A percentile compares a stretch with the other conserved stretches of the same genome.
These are phyloP conservation scores for Triticum timopheevii DNA, from an alignment of 176 grass and related monocot genomes.

Conservation along the genomic window DNA sequence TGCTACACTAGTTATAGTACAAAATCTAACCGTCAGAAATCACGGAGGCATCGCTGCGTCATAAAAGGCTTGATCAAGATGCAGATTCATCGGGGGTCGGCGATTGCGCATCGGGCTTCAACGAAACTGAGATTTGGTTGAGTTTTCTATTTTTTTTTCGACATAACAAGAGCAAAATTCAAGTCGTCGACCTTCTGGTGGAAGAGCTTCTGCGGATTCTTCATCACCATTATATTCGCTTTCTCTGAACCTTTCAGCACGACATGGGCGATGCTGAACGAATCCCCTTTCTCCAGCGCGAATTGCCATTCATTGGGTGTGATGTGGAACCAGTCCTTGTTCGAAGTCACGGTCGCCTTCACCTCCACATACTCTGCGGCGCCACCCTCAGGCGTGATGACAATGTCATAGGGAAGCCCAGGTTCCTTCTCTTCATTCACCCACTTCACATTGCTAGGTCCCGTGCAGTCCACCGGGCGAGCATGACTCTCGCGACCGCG, in stretches of 20 bases:
- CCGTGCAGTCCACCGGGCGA: not conserved
- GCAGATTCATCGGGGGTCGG: not conserved
- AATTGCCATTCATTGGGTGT: constrained; percentile 84
- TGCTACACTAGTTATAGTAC: not conserved
- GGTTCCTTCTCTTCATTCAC: constrained; percentile 75
- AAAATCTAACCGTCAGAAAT: not conserved
- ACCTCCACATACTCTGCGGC: constrained; percentile 77
- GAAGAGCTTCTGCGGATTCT: constrained; percentile 68
- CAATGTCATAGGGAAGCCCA: constrained; percentile 78
- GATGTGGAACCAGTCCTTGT: constrained; percentile 77
- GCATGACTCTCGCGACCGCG: too few species aligned
- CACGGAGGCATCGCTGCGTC: not conserved
- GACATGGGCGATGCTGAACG: constrained; percentile 75
- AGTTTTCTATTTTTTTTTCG: constrained; percentile 1
- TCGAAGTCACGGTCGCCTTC: constrained; percentile 65
- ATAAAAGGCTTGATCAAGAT: not conserved
- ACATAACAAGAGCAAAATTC: constrained; percentile 59
- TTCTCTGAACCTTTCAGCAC: constrained; percentile 42
- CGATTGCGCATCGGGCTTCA: not conserved
- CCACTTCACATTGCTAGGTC: constrained; percentile 63
- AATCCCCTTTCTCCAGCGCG: constrained; percentile 63
- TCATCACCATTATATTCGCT: constrained; percentile 57
- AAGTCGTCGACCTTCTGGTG: constrained; percentile 48
- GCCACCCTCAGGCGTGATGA: constrained; percentile 35
- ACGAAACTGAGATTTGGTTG: not conserved